Percentiles rank a stretch among this genome's conserved stretches.
These are phyloP conservation scores for Papiliotrema fonsecae DNA, from an alignment of 1,284 basidiomycete species.

Conservation along the genomic window DNA sequence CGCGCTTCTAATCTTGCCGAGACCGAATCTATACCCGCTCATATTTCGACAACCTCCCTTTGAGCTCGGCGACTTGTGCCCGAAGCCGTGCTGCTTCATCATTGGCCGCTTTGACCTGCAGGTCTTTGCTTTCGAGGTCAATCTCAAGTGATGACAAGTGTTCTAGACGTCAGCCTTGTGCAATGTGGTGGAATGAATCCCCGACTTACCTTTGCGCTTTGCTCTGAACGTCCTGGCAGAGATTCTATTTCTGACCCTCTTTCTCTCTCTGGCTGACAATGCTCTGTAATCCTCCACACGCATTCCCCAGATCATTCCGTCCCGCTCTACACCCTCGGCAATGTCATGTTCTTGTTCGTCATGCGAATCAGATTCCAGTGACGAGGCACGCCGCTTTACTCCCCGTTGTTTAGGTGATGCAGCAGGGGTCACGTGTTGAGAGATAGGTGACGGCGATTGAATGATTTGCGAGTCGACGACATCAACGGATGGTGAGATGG, in stretches of 20 bases:
- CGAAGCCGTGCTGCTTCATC: slow-evolving; percentile 39
- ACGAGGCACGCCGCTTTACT: slow-evolving; percentile 14
- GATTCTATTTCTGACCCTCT: slow-evolving; percentile 47
- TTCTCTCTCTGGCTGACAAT: slow-evolving; percentile 43
- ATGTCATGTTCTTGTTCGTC: slow-evolving; percentile 37
- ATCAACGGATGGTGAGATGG: slow-evolving; percentile 25
- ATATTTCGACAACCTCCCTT: slow-evolving; percentile 1
- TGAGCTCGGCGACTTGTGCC: slow-evolving; percentile 32
- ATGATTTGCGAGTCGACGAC: slow-evolving; percentile 27
- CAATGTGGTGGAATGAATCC: not conserved
- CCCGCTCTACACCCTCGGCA: slow-evolving; percentile 45
- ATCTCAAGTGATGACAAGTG: slow-evolving; percentile 41
- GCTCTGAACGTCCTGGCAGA: slow-evolving; percentile 47
- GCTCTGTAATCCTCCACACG: slow-evolving; percentile 45
- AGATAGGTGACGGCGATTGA: slow-evolving; percentile 18
- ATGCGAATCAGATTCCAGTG: slow-evolving; percentile 23
- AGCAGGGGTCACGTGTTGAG: not conserved
- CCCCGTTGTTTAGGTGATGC: slow-evolving; percentile 4
- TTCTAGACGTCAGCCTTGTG: slow-evolving; percentile 19
- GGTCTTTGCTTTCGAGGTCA: slow-evolving; percentile 37
- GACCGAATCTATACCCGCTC: slow-evolving; percentile 5
- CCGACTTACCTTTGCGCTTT: slow-evolving; percentile 41
- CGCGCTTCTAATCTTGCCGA: too few species aligned
- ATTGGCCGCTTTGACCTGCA: slow-evolving; percentile 37
- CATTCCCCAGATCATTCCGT: slow-evolving; percentile 50